Percentiles rank a stretch among this genome's conserved stretches.
phyloP scores from a whole-genome alignment of 2,329 filamentous ascomycete species.

The Phialemoniopsis sp. region DNA sequence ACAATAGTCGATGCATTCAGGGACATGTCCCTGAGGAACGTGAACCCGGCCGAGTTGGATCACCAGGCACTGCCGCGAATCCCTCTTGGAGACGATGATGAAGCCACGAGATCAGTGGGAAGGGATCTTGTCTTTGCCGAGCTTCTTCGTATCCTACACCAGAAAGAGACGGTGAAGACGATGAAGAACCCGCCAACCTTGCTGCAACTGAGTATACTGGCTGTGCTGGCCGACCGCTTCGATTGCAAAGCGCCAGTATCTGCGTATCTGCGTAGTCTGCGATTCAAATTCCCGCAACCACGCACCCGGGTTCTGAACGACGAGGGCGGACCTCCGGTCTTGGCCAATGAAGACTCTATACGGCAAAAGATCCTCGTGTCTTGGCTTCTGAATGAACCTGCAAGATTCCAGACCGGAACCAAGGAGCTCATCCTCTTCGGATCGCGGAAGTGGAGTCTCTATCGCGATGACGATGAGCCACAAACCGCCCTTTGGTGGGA shows the following conservation, averaged over 20 bases:
- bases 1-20: conserved; percentile 47
- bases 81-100: conserved; percentile 62
- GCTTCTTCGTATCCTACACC: conserved; percentile 64
- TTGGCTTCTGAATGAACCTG: conserved; percentile 58
- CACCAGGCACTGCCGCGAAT: conserved; percentile 57
- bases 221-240: conserved; percentile 70
- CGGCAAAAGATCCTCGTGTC: conserved; percentile 68
- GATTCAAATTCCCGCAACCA: conserved; percentile 50
- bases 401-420: conserved; percentile 57
- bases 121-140: conserved; percentile 63
- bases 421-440: conserved; percentile 64
- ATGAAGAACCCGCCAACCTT: conserved; percentile 44
- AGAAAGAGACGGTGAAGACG: conserved; percentile 30
- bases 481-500: conserved; percentile 63
- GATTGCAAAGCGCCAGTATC: conserved; percentile 56
- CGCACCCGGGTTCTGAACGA: conserved; percentile 26
- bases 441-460: conserved; percentile 51
- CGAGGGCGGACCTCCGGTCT: conserved; percentile 29
- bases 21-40: conserved; percentile 39
- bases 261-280: conserved; percentile 45
- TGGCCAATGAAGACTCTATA: conserved; percentile 53
- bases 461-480: conserved; percentile 19
- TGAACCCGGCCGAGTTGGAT: conserved; percentile 40
- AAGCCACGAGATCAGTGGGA: conserved; percentile 56
- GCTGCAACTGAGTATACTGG: conserved; percentile 61